Conservation (phyloP, 352 stramenopile species). For the Phytophthora fragariae region DNA sequence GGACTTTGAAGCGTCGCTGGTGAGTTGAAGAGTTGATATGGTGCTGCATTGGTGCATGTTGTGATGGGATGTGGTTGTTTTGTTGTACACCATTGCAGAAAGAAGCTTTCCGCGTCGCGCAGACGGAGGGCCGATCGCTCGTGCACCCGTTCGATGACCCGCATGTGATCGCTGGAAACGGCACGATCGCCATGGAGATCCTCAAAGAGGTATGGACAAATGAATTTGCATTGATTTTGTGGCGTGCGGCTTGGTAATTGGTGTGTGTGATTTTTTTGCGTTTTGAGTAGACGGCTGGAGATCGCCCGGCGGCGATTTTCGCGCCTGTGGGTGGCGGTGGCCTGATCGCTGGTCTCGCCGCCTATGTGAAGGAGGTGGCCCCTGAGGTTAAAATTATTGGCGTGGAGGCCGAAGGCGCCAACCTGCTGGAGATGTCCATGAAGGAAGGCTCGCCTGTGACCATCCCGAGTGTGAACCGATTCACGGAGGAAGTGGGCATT, state of each 20-base stretch:
- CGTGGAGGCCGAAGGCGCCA: conserved; percentile 96
- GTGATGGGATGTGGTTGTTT: conserved; percentile 1
- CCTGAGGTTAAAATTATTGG: conserved; percentile 95
- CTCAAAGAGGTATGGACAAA: conserved; percentile 67
- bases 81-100: conserved; percentile 44
- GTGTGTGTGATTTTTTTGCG: not conserved
- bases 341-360: conserved; percentile 95
- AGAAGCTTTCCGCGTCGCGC: conserved; percentile 92
- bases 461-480: conserved; percentile 95
- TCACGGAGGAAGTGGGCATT: conserved; percentile 98
- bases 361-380: conserved; percentile 89
- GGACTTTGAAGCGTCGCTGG: conserved; percentile 96
- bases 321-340: conserved; percentile 97
- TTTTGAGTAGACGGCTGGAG: conserved; percentile 71
- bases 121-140: conserved; percentile 93
- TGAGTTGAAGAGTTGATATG: conserved; percentile 25
- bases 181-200: conserved; percentile 96
- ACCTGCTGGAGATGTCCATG: conserved; percentile 94
- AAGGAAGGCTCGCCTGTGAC: conserved; percentile 84
- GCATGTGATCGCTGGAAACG: conserved; percentile 97
- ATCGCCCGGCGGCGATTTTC: conserved; percentile 96
- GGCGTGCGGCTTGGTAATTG: not conserved
- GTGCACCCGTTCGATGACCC: conserved; percentile 99
- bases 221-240: not conserved
- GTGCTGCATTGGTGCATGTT: not conserved